Evolutionary conservation across 169 alveolate species (phyloP).

Genomic region (Perkinsus chesapeaki): DNA sequence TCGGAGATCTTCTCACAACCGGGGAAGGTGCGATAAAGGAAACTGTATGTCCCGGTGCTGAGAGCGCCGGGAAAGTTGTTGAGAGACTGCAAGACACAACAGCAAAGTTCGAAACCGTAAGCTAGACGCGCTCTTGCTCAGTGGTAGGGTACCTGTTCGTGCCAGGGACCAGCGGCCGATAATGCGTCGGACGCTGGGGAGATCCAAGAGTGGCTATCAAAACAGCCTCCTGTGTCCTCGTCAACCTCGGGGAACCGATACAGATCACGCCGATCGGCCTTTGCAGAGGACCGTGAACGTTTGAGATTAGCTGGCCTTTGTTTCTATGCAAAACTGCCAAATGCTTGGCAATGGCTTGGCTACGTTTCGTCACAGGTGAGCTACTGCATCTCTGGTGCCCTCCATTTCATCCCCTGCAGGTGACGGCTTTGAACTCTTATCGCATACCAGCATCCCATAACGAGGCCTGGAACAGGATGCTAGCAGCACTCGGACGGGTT

Average conservation of each 20-base stretch:
- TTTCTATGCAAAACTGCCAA: background rate
- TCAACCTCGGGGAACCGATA: background rate
- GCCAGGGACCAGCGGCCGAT: background rate
- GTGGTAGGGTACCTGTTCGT: background rate
- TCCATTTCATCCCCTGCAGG: background rate
- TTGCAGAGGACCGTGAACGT: background rate
- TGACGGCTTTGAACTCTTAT: background rate
- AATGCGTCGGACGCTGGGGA: background rate
- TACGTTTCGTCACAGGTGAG: background rate
- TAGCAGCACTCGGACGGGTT: background rate
- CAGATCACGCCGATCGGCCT: background rate
- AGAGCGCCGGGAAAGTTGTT: background rate
- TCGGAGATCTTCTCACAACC: background rate
- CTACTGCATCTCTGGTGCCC: background rate
- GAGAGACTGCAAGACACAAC: background rate
- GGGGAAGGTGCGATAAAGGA: background rate
- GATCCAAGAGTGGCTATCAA: background rate
- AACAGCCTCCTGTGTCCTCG: background rate
- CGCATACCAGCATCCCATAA: background rate
- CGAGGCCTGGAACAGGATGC: background rate
- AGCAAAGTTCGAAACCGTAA: background rate
- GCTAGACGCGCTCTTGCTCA: background rate
- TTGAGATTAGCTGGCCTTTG: background rate
- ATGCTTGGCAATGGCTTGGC: background rate
- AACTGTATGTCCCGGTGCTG: background rate